These are phyloP conservation scores for Fraxinus velutina DNA, from an alignment of 305 asterid genomes.

Conservation along the genomic window DNA sequence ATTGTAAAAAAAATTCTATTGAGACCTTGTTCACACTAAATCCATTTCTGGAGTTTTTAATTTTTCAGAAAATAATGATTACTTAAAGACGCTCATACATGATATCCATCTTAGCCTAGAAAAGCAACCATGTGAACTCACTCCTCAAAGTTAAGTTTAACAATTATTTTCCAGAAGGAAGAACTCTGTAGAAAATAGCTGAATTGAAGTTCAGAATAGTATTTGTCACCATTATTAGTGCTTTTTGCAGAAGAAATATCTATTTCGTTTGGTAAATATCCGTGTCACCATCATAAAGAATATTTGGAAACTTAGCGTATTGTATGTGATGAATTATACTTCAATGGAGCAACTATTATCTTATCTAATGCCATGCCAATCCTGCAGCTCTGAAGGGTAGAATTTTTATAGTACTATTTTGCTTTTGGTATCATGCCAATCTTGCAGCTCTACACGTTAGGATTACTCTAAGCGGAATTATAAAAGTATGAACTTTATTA, in stretches of 20 bases:
- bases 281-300: neutral
- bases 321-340: neutral
- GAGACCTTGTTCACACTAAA: neutral
- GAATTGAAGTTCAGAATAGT: neutral
- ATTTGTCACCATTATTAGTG: neutral
- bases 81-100: neutral
- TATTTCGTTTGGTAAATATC: neutral
- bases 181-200: neutral
- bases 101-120: neutral
- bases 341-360: neutral
- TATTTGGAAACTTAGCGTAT: neutral
- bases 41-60: neutral
- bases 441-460: neutral
- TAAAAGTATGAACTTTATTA: neutral
- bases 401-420: neutral
- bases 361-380: neutral
- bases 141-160: neutral
- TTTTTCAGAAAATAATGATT: neutral
- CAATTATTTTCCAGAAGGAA: neutral
- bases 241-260: neutral
- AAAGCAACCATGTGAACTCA: neutral
- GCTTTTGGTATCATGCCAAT: neutral
- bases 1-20: neutral
- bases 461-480: neutral
- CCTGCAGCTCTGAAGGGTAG: neutral